Conservation (phyloP, 2,329 filamentous ascomycete species). For the Pestalotiopsis sp. region DNA sequence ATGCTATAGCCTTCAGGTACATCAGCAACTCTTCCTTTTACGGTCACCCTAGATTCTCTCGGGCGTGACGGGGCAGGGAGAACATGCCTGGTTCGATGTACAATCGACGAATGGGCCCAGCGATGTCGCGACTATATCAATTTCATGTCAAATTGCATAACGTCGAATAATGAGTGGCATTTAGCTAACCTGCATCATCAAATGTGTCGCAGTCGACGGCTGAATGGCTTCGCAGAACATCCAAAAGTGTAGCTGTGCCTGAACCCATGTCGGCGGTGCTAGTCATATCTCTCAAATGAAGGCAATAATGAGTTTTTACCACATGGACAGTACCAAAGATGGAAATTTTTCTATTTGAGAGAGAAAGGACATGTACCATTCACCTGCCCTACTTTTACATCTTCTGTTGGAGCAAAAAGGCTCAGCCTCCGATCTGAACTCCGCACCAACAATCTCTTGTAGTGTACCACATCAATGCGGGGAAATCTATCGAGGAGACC, state of each 20-base stretch:
- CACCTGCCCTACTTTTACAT: too few species aligned
- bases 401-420: too few species aligned
- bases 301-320: too few species aligned
- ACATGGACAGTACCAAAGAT: background rate
- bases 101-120: slow-evolving; percentile 54
- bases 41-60: background rate
- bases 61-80: background rate
- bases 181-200: slow-evolving; percentile 43
- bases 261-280: slow-evolving; percentile 16
- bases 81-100: slow-evolving; percentile 54
- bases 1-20: slow-evolving; percentile 48
- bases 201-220: slow-evolving; percentile 55
- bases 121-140: slow-evolving; percentile 40
- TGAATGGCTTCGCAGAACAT: slow-evolving; percentile 45
- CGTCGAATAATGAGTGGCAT: background rate
- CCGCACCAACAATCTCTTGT: background rate
- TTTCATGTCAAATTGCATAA: background rate
- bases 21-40: background rate
- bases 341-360: background rate
- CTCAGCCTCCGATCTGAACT: background rate
- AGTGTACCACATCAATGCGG: background rate
- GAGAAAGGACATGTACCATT: background rate
- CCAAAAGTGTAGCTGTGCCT: slow-evolving; percentile 35
- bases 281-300: background rate
- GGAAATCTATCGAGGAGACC: background rate